Percentiles rank a stretch among this genome's conserved stretches.
Conservation (phyloP, 2,329 filamentous ascomycete species). For the Aspergillus chevalieri region DNA sequence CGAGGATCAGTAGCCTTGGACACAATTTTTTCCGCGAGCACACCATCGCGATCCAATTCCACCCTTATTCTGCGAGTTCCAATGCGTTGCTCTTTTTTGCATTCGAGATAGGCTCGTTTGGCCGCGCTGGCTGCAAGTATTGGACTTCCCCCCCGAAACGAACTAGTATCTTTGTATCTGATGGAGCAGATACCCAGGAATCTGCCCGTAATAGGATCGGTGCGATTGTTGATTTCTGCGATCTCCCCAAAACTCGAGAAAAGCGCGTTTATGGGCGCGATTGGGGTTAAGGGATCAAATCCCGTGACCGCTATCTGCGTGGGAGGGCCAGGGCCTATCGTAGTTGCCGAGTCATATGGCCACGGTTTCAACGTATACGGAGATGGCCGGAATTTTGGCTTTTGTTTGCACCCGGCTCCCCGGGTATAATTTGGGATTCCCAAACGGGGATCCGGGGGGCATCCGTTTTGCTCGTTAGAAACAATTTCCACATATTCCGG, state of each 20-base stretch:
- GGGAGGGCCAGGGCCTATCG: conserved; percentile 80
- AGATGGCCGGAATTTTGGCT: conserved; percentile 65
- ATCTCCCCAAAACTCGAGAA: conserved; percentile 58
- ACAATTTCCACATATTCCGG: conserved; percentile 49
- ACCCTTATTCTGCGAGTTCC: conserved; percentile 73
- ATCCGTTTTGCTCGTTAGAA: conserved; percentile 52
- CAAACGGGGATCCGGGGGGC: conserved; percentile 75
- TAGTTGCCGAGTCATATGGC: conserved; percentile 72
- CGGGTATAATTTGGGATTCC: conserved; percentile 58
- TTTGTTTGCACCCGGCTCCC: conserved; percentile 58
- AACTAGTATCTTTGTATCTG: conserved; percentile 68
- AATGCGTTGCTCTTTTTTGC: conserved; percentile 72
- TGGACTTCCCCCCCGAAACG: conserved; percentile 46
- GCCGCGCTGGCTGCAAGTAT: conserved; percentile 73
- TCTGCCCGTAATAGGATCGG: conserved; percentile 88
- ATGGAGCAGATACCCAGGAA: conserved; percentile 92
- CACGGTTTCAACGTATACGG: conserved; percentile 77
- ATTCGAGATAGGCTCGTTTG: conserved; percentile 65
- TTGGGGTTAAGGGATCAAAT: conserved; percentile 84
- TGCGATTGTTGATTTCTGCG: conserved; percentile 84
- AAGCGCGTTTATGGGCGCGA: conserved; percentile 41
- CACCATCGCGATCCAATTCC: conserved; percentile 82
- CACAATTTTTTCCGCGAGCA: conserved; percentile 71
- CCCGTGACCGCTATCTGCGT: conserved; percentile 89
- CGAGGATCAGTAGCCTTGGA: conserved; percentile 66